These are phyloP conservation scores for Limnanthes douglasii DNA, from an alignment of 345 rosid species.

Conservation along the genomic window DNA sequence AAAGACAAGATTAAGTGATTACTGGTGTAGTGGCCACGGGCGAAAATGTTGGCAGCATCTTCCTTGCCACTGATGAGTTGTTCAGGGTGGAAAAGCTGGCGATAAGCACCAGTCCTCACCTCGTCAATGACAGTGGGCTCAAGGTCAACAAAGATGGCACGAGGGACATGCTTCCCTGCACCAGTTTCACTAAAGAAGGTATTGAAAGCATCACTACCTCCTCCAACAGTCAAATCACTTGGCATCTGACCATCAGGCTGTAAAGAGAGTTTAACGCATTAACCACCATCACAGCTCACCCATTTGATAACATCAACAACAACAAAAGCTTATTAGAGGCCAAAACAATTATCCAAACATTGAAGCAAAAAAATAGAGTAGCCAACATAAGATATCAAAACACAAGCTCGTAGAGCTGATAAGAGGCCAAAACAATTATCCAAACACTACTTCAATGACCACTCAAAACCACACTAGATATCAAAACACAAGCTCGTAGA, in stretches of 20 bases:
- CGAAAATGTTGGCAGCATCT: conserved; percentile 77
- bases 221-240: conserved; percentile 54
- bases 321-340: not conserved
- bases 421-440: not conserved
- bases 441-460: not conserved
- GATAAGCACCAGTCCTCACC: conserved; percentile 45
- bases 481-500: not conserved
- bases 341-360: not conserved
- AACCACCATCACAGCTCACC: not conserved
- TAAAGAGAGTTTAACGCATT: not conserved
- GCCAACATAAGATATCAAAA: not conserved
- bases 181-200: conserved; percentile 77
- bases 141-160: conserved; percentile 66
- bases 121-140: conserved; percentile 77
- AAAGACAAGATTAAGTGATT: not conserved
- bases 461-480: not conserved
- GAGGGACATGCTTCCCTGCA: conserved; percentile 76
- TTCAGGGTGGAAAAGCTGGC: conserved; percentile 52
- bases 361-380: not conserved
- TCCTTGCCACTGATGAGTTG: conserved; percentile 71
- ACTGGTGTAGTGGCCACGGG: conserved; percentile 82
- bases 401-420: not conserved
- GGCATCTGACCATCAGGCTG: conserved; percentile 90
- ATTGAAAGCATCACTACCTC: conserved; percentile 75
- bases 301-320: not conserved